Base-by-base conservation (phyloP, 1,139 yeast species). In the Debaryomyces psychrophilus region DNA sequence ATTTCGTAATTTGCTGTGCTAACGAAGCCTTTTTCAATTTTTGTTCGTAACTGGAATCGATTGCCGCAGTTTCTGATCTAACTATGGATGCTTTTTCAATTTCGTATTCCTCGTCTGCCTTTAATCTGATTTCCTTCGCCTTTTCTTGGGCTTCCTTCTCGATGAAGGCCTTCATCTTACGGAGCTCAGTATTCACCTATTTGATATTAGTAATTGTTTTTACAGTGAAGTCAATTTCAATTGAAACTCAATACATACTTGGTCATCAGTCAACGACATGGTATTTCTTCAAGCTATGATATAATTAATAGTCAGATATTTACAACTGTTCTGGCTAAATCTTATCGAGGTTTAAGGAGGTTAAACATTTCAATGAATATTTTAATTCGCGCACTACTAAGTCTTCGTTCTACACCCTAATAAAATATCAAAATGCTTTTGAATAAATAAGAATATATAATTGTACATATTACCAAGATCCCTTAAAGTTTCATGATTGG, bases 101-200 rank as follows among this genome's bases (percentile, higher is more conserved):
- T 70, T 95, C 98, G 67, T 93, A 95, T 71, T 95, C 99, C 71
- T 95, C 99, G 66, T 95, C 96, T 36, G 98, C 97, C 77, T 93
- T 95, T 63, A 93, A 79, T 67, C 80, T 85, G 63, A 95, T 90
- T 70, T 95, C 99, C 70, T 88, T 89, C 54, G 99, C 97, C 77
- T 95, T 95, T 71, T 95, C 99, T 62, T 92, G 95, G 31, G 99
- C 99, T 76, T 95, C 99, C 81, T 92, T 92, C 75, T 87, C 89
- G 79, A 95, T 95, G 84, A 93, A 95, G 67, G 95, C 93, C 68
- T 93, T 96, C 97, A 95, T 93, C 78, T 93, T 93, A 70, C 86
- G 85, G 71, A 93, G 90, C 77, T 93, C 99, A 58, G 90, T 89
- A 64, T 87, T 90, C 60, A 90, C 98, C 93, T 90, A 65, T 37